Evolutionary conservation across 345 rosid genomes (phyloP).

Genomic region (Carallia brachiata): DNA sequence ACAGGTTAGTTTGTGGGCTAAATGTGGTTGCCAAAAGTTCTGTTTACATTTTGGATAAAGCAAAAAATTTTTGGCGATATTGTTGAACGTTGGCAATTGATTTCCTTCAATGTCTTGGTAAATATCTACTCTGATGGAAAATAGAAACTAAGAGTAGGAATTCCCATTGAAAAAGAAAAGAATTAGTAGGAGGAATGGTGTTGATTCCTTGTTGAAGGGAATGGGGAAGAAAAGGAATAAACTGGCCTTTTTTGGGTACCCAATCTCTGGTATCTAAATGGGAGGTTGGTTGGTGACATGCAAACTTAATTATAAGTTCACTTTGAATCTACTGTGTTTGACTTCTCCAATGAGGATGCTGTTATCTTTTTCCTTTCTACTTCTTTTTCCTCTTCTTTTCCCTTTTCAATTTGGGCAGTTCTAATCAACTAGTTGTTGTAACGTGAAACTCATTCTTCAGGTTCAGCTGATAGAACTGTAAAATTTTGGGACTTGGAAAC

Average conservation of each 20-base stretch:
- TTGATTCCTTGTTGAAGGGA: background rate
- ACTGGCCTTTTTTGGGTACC: background rate
- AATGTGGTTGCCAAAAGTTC: slow-evolving; percentile 4
- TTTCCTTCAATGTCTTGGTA: background rate
- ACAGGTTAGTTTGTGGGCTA: slow-evolving; percentile 56
- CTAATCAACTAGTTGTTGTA: background rate
- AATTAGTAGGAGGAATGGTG: background rate
- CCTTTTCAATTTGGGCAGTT: background rate
- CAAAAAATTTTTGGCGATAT: too few relatives aligned
- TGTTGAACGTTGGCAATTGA: background rate
- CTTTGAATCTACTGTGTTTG: background rate
- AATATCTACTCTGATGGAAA: background rate
- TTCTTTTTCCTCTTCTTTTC: background rate
- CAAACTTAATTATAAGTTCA: background rate
- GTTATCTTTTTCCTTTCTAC: background rate
- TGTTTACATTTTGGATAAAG: background rate
- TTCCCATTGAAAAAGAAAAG: background rate
- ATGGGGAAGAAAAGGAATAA: background rate
- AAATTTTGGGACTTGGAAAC: slow-evolving; percentile 99
- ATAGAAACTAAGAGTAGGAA: too few relatives aligned
- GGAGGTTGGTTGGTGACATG: background rate
- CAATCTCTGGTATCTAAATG: background rate
- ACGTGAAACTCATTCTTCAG: slow-evolving; percentile 44
- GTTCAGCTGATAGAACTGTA: slow-evolving; percentile 94
- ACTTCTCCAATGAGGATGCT: background rate